A percentile compares a stretch with the other conserved stretches of the same genome.
phyloP scores from a whole-genome alignment of 1,139 yeast species.

The Debaryomycetaceae sp. region DNA sequence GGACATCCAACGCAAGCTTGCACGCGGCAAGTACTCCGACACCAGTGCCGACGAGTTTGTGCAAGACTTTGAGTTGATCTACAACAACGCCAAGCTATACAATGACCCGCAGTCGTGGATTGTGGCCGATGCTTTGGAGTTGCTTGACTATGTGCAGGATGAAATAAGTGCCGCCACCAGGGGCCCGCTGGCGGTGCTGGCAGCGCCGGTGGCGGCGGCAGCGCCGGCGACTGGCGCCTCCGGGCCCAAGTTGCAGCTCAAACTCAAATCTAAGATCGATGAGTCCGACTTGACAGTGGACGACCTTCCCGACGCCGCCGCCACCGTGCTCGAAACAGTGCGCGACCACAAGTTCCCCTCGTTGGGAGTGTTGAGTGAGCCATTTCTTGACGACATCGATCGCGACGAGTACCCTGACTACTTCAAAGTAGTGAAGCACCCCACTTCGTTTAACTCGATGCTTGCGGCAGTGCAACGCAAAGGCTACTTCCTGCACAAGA shows the following conservation, averaged over 20 bases:
- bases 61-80: conserved; percentile 51
- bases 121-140: conserved; percentile 49
- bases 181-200: not conserved
- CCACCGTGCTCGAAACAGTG: conserved; percentile 29
- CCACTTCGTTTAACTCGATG: conserved; percentile 52
- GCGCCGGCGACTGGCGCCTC: conserved; percentile 1
- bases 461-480: conserved; percentile 34
- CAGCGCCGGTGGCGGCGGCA: conserved; percentile 1
- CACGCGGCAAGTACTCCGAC: conserved; percentile 27
- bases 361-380: conserved; percentile 45
- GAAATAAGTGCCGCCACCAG: conserved; percentile 18
- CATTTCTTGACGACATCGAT: conserved; percentile 56
- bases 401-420: conserved; percentile 57
- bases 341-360: conserved; percentile 40
- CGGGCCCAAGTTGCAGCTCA: conserved; percentile 11
- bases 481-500: conserved; percentile 28
- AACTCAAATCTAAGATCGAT: conserved; percentile 12
- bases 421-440: conserved; percentile 48
- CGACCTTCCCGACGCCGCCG: conserved; percentile 21
- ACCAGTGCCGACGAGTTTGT: conserved; percentile 37
- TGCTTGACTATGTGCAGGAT: conserved; percentile 40
- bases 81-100: conserved; percentile 57
- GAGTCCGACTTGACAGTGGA: conserved; percentile 4
- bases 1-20: conserved; percentile 53
- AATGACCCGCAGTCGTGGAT: conserved; percentile 62